Conservation (phyloP, 2,329 filamentous ascomycete species). For the Celoporthe dispersa region DNA sequence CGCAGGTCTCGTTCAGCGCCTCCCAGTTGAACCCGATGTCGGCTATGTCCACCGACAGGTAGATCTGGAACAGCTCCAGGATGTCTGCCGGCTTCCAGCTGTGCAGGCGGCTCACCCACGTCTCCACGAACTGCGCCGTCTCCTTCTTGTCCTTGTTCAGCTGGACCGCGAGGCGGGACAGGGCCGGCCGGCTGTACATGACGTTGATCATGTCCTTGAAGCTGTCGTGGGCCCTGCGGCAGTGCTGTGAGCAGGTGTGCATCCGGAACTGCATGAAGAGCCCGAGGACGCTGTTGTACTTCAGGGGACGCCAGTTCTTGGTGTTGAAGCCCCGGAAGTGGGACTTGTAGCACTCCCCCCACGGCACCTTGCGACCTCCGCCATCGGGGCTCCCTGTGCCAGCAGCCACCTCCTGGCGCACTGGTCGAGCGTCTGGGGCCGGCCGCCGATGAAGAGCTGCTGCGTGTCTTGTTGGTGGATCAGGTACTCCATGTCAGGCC, state of each 20-base stretch:
- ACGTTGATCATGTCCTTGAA: background rate
- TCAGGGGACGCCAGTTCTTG: background rate
- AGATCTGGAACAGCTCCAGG: conserved; percentile 22
- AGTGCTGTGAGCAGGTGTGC: background rate
- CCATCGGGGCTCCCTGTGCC: too few relatives aligned
- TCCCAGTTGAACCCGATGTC: conserved; percentile 19
- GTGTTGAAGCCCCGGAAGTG: too few relatives aligned
- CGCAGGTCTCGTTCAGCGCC: background rate
- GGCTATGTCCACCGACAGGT: conserved; percentile 16
- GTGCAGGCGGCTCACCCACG: conserved; percentile 15
- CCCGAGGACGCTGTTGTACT: background rate
- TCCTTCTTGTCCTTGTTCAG: background rate
- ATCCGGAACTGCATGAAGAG: background rate
- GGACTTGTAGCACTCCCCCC: too few relatives aligned
- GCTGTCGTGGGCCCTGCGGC: background rate
- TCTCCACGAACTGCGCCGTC: conserved; percentile 9
- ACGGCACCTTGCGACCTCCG: too few relatives aligned
- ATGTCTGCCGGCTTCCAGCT: conserved; percentile 14
- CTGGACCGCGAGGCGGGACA: background rate
- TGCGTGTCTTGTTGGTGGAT: background rate
- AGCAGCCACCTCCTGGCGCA: background rate
- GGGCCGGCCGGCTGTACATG: background rate
- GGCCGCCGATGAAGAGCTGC: background rate
- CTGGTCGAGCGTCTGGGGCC: background rate
- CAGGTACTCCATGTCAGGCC: conserved; percentile 6